phyloP scores from a whole-genome alignment of 2,329 filamentous ascomycete genomes.

The Claviceps paspali region DNA sequence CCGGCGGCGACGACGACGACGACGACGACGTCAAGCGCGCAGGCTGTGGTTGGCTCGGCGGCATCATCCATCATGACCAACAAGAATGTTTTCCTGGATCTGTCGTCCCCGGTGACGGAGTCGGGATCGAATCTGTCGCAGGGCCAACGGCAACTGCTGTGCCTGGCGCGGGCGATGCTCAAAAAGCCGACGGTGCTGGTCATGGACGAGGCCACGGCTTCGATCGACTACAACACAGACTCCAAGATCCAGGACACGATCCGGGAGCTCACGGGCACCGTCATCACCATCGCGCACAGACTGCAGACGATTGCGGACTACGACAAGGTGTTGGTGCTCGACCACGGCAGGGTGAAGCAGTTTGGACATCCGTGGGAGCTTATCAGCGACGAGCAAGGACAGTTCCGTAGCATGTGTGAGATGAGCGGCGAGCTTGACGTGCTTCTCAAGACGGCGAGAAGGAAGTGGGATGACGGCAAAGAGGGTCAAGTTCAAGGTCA shows the following conservation, averaged over 20 bases:
- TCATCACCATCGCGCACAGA: slow-evolving; percentile 90
- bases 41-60: slow-evolving; percentile 8
- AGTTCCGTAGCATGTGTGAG: slow-evolving; percentile 49
- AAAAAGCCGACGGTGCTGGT: slow-evolving; percentile 87
- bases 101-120: slow-evolving; percentile 70
- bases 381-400: slow-evolving; percentile 52
- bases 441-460: slow-evolving; percentile 38
- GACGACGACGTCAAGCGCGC: slow-evolving; percentile 1
- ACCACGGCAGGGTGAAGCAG: slow-evolving; percentile 76
- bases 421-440: slow-evolving; percentile 42
- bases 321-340: slow-evolving; percentile 89
- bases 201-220: slow-evolving; percentile 97
- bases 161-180: slow-evolving; percentile 80
- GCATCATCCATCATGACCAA: slow-evolving; percentile 44
- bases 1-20: slow-evolving; percentile 13
- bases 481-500: not conserved
- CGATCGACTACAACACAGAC: slow-evolving; percentile 93
- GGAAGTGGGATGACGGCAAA: slow-evolving; percentile 28
- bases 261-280: slow-evolving; percentile 81
- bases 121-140: slow-evolving; percentile 92
- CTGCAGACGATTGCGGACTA: slow-evolving; percentile 96
- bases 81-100: slow-evolving; percentile 87
- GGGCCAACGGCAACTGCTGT: slow-evolving; percentile 87
- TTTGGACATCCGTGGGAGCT: slow-evolving; percentile 82
- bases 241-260: slow-evolving; percentile 94